Conservation (phyloP, 2,329 filamentous ascomycete genomes). For the Colletotrichum orchidophilum region DNA sequence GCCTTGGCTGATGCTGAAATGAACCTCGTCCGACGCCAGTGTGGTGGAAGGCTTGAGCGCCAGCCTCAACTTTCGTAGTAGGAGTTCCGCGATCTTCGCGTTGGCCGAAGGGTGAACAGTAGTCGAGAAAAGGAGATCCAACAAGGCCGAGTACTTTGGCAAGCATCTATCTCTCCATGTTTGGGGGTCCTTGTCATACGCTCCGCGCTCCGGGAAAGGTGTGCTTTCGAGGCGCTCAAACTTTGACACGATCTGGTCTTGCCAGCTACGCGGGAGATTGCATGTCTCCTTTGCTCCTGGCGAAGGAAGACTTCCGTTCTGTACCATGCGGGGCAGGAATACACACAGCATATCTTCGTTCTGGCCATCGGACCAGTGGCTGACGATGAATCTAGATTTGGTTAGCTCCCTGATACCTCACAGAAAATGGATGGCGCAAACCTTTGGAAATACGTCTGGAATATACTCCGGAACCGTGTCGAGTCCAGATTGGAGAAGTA, state of each 20-base stretch:
- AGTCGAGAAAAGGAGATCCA: constrained; percentile 70
- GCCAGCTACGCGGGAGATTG: constrained; percentile 73
- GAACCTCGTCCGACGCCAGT: constrained; percentile 69
- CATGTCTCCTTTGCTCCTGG: constrained; percentile 63
- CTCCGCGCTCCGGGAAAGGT: constrained; percentile 71
- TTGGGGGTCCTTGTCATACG: constrained; percentile 69
- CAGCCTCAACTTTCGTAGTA: constrained; percentile 73
- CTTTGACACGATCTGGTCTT: constrained; percentile 75
- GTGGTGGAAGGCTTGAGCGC: constrained; percentile 70
- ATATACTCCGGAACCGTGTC: constrained; percentile 80
- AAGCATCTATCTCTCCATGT: constrained; percentile 71
- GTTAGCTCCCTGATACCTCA: constrained; percentile 35
- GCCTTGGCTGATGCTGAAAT: constrained; percentile 79
- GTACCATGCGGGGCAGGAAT: constrained; percentile 72
- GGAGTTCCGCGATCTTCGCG: constrained; percentile 70
- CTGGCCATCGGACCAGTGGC: constrained; percentile 73
- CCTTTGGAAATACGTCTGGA: constrained; percentile 84
- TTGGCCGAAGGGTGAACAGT: constrained; percentile 73
- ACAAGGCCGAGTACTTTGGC: constrained; percentile 73
- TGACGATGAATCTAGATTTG: constrained; percentile 72
- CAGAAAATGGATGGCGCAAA: constrained; percentile 49
- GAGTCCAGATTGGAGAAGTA: constrained; percentile 79
- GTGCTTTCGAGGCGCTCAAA: constrained; percentile 73
- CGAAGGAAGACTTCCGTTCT: constrained; percentile 63
- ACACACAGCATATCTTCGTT: constrained; percentile 77